Conservation (phyloP, 208 protist genomes). For the Acanthamoeba royreba region DNA sequence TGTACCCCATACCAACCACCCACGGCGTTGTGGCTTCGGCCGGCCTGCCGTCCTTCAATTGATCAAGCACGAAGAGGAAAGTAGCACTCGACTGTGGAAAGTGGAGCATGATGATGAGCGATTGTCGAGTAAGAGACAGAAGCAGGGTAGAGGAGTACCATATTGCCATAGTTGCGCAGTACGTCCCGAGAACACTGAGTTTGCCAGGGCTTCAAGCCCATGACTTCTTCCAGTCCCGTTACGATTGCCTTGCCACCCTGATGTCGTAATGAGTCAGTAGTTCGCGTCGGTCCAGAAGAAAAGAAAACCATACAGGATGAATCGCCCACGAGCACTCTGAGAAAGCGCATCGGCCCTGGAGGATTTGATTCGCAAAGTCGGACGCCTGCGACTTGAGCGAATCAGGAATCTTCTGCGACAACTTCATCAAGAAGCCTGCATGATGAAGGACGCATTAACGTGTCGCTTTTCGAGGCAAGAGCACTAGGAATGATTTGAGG, state of each 20-base stretch:
- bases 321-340: slow-evolving; percentile 20
- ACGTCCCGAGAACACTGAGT: slow-evolving; percentile 1
- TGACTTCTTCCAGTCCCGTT: background rate
- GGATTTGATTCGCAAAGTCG: background rate
- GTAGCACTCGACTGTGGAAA: background rate
- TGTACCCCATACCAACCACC: background rate
- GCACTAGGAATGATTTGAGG: background rate
- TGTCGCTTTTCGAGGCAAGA: too few species aligned
- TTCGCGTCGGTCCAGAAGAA: background rate
- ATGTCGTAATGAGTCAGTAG: background rate
- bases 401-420: slow-evolving; percentile 1
- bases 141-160: background rate
- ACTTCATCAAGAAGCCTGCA: slow-evolving; percentile 31
- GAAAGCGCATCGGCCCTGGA: background rate
- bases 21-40: background rate
- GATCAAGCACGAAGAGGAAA: slow-evolving; percentile 12
- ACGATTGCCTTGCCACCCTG: background rate
- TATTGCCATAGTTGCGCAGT: slow-evolving; percentile 27
- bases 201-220: background rate
- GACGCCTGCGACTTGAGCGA: slow-evolving; percentile 19
- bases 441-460: too few species aligned
- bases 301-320: background rate
- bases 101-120: background rate
- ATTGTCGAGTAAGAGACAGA: background rate
- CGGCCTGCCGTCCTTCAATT: background rate